These are phyloP conservation scores for Debaryomyces fabryi DNA, from an alignment of 1,139 yeast species.

Conservation along the genomic window DNA sequence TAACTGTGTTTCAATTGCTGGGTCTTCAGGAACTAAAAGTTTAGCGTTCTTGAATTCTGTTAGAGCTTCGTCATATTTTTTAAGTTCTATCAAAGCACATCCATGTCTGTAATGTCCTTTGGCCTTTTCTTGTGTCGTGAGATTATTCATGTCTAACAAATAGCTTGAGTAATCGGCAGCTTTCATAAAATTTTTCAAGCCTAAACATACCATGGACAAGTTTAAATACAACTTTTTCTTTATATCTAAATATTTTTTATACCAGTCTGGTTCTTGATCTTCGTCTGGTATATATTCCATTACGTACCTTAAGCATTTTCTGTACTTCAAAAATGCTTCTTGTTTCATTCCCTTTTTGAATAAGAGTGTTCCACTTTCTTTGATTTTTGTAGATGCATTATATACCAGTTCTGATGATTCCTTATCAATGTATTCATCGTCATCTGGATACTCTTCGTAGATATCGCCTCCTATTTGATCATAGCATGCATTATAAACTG, in stretches of 20 bases:
- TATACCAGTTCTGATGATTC: constrained; percentile 59
- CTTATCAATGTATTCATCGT: constrained; percentile 58
- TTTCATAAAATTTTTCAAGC: constrained; percentile 45
- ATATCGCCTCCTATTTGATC: constrained; percentile 65
- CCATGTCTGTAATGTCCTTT: constrained; percentile 69
- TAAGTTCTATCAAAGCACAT: constrained; percentile 44
- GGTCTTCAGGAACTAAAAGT: constrained; percentile 51
- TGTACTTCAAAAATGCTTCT: constrained; percentile 62
- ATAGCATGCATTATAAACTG: constrained; percentile 64
- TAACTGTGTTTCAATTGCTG: constrained; percentile 48
- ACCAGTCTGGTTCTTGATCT: constrained; percentile 62
- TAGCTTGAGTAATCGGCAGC: constrained; percentile 57
- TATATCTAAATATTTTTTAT: constrained; percentile 50
- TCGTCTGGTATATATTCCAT: constrained; percentile 73
- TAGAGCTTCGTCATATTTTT: constrained; percentile 53
- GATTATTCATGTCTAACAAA: constrained; percentile 52
- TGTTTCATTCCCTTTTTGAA: constrained; percentile 54
- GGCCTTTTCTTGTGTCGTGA: constrained; percentile 49
- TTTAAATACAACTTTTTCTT: constrained; percentile 67
- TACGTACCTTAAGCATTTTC: constrained; percentile 64
- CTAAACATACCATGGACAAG: constrained; percentile 54
- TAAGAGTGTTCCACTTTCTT: constrained; percentile 64
- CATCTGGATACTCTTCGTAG: constrained; percentile 77
- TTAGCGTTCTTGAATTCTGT: constrained; percentile 48
- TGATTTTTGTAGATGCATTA: constrained; percentile 55